Evolutionary conservation across 1,139 yeast species (phyloP), one percentile per base, ranked within the genome.

Genomic region (Protomyces inundatus): DNA sequence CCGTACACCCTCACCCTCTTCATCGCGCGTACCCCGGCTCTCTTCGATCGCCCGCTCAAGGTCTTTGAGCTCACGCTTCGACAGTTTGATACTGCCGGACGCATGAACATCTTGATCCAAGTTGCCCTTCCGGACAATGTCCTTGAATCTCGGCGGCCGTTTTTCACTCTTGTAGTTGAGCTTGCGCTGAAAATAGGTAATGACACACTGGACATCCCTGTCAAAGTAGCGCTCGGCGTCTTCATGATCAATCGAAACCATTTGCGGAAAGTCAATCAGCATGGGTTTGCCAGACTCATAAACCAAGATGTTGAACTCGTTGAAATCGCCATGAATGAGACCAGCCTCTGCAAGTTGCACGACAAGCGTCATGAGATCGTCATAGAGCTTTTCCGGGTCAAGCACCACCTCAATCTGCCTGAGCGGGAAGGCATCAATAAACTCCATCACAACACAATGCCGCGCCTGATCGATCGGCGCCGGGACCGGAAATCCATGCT

Each of bases 251-350:
- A 88, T 88, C 16, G 97, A 89, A 32, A 93, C 88, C 84, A 97
- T 91, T 76, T 93, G 99, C 4, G 99, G 99, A 79, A 93, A 93
- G 80, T 93, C 99, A 70, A 93, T 93, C 34, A 93, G 96, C 33
- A 90, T 87, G 70, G 90, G 89, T 37, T 68, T 67, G 30, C 68
- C 69, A 36, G 64, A 66, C 48, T 80, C 81, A 63, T 88, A 80
- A 54, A 95, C 87, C 81, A 93, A 88, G 69, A 93, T 90, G 74
- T 93, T 93, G 76, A 93, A 93, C 75, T 93, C 99, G 75, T 93
- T 93, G 76, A 87, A 93, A 79, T 93, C 99, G 80, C 98, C 91
- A 76, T 93, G 99, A 66, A 93, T 91, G 67, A 93, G 80, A 0
- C 99, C 99, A 70, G 86, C 83, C 70, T 87, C 86, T 2, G 89